Evolutionary conservation across 2,329 filamentous ascomycete genomes (phyloP).

Genomic region (Aspergillus calidoustus): DNA sequence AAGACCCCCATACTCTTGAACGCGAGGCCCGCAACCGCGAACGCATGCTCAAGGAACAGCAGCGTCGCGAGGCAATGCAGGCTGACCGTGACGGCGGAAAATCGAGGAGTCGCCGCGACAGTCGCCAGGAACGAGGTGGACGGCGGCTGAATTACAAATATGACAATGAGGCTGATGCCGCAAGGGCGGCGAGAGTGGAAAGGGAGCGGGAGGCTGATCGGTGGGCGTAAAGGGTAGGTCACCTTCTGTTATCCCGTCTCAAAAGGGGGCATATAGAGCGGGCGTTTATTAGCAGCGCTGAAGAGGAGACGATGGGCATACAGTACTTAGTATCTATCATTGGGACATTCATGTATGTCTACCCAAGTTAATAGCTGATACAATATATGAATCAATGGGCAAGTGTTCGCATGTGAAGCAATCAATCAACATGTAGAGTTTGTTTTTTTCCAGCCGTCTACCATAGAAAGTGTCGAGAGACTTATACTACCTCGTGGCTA

Average conservation of each 20-base stretch:
- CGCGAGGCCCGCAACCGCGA: conserved; percentile 70
- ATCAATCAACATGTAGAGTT: neutral
- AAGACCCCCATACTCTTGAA: conserved; percentile 76
- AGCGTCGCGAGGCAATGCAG: conserved; percentile 61
- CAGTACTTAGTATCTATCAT: neutral
- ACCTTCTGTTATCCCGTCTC: neutral
- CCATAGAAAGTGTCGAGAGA: neutral
- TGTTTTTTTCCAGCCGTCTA: neutral
- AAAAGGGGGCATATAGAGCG: neutral
- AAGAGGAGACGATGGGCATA: neutral
- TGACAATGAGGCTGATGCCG: conserved; percentile 47
- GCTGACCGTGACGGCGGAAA: conserved; percentile 33
- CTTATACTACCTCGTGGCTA: too few relatives aligned
- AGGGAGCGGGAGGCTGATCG: conserved; percentile 44
- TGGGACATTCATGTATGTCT: neutral
- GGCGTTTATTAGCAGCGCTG: neutral
- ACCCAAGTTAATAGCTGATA: neutral
- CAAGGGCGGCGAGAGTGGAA: conserved; percentile 42
- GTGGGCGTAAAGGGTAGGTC: conserved; percentile 27
- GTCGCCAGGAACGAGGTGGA: conserved; percentile 38
- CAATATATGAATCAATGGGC: neutral
- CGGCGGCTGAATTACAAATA: conserved; percentile 55
- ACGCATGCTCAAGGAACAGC: conserved; percentile 66
- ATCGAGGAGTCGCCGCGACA: conserved; percentile 39
- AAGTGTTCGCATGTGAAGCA: neutral